Evolutionary conservation across 164 flowering plant species (phyloP).

Genomic region (Stephania yunnanensis): DNA sequence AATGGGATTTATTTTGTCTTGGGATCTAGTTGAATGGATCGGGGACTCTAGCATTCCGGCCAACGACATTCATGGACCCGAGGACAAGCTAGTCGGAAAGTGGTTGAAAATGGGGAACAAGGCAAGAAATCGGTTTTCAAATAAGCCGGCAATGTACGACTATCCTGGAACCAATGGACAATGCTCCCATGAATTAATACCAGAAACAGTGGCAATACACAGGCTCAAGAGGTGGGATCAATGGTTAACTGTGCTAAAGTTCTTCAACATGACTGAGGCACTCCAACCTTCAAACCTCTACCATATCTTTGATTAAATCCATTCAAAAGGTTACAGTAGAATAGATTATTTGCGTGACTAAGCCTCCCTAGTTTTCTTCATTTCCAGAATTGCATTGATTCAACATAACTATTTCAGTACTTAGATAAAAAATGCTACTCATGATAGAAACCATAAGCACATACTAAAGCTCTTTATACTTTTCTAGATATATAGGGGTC

Average conservation of each 20-base stretch:
- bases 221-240: constrained; percentile 53
- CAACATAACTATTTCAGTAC: neutral
- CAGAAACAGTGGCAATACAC: constrained; percentile 58
- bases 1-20: constrained; percentile 56
- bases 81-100: constrained; percentile 50
- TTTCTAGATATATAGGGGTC: neutral
- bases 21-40: constrained; percentile 64
- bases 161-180: constrained; percentile 49
- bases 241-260: constrained; percentile 43
- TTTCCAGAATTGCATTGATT: too few relatives aligned
- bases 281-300: constrained; percentile 35
- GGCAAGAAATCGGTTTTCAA: constrained; percentile 36
- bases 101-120: constrained; percentile 49
- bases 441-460: neutral
- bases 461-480: neutral
- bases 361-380: too few relatives aligned
- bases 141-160: constrained; percentile 61
- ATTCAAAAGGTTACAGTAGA: neutral
- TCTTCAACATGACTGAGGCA: constrained; percentile 45
- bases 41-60: constrained; percentile 33
- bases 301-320: constrained; percentile 16
- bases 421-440: neutral
- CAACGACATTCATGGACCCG: constrained; percentile 38
- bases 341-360: neutral
- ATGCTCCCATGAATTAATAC: constrained; percentile 56